Percentiles rank a stretch among this genome's conserved stretches.
phyloP scores from a whole-genome alignment of 371 early-diverging fungal genomes.

The Smittium culicis region DNA sequence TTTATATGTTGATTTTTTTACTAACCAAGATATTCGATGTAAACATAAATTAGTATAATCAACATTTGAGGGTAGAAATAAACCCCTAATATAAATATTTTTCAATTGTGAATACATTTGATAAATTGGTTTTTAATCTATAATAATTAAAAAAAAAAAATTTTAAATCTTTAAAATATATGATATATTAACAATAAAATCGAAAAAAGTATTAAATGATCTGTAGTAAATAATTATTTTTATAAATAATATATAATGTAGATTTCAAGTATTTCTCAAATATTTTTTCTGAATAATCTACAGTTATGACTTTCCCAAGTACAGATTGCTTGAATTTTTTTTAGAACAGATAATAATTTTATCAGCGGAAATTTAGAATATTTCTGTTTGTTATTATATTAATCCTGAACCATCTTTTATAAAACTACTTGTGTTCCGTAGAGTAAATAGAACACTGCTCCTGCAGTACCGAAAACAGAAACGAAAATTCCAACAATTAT shows the following conservation, averaged over 20 bases:
- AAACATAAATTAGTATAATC: neutral
- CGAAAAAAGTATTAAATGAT: neutral
- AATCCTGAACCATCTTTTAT: too few relatives aligned
- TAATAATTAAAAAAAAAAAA: neutral
- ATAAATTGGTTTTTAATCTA: neutral
- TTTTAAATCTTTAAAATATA: neutral
- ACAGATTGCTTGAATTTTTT: neutral
- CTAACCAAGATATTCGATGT: neutral
- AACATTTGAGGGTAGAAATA: neutral
- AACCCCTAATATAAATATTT: neutral
- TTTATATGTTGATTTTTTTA: neutral
- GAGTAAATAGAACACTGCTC: neutral
- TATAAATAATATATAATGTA: neutral
- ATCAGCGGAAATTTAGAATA: too few relatives aligned
- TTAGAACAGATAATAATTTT: too few relatives aligned
- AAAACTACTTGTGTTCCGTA: neutral
- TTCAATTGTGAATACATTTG: neutral
- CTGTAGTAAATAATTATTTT: neutral
- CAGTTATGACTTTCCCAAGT: neutral
- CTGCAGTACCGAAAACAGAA: conserved; percentile 4
- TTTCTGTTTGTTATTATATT: too few relatives aligned
- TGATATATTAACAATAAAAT: neutral
- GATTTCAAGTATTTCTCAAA: neutral
- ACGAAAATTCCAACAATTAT: conserved; percentile 4
- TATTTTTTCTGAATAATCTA: neutral